Conservation (phyloP, 139 green algal genomes). For the Coelastrella sp. region DNA sequence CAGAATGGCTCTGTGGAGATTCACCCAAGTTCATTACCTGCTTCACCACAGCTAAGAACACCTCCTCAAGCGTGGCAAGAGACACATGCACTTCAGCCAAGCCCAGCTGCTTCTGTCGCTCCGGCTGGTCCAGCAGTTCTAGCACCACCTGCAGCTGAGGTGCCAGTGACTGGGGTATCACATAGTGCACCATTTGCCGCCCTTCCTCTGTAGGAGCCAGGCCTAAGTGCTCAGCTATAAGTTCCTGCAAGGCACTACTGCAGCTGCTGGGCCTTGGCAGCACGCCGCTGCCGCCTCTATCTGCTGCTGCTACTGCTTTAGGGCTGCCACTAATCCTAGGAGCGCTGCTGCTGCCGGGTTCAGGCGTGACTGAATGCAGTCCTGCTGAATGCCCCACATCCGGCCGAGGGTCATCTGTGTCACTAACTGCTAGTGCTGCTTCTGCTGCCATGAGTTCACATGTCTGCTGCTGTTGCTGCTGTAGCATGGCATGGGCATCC, state of each 20-base stretch:
- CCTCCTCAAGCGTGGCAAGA: slow-evolving; percentile 56
- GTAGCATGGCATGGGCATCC: neutral
- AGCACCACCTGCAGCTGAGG: slow-evolving; percentile 26
- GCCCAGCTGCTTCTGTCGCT: slow-evolving; percentile 39
- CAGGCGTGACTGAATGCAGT: neutral
- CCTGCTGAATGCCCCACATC: neutral
- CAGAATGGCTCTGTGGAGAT: too few relatives aligned
- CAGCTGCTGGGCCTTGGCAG: neutral
- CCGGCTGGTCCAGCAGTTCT: slow-evolving; percentile 26
- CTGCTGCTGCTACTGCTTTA: neutral
- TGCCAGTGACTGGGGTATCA: neutral
- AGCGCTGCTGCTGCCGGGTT: neutral
- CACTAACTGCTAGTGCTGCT: neutral
- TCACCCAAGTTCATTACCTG: slow-evolving; percentile 1
- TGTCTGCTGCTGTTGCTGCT: neutral
- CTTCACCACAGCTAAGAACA: slow-evolving; percentile 57
- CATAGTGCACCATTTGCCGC: slow-evolving; percentile 24
- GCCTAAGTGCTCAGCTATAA: slow-evolving; percentile 35
- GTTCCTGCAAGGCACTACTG: slow-evolving; percentile 13
- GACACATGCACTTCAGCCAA: slow-evolving; percentile 50
- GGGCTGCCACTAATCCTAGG: neutral
- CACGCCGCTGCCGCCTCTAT: neutral
- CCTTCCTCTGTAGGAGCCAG: slow-evolving; percentile 30
- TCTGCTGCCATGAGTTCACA: neutral
- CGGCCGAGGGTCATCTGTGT: neutral